Conservation (phyloP, 805 yeast genomes). For the Priceomyces castillae region DNA sequence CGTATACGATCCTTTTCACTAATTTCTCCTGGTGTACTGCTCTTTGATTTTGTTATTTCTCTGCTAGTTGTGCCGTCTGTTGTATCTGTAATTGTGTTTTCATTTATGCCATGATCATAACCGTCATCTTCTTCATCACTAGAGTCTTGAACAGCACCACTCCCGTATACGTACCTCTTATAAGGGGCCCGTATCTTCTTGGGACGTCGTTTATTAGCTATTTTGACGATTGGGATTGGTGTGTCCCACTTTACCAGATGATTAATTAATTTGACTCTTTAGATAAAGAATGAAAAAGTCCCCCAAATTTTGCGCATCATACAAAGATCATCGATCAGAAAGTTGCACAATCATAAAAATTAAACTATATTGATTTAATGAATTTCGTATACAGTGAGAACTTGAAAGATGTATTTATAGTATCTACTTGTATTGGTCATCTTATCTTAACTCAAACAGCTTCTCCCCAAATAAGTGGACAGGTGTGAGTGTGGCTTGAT, state of each 20-base stretch:
- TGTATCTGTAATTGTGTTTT: neutral
- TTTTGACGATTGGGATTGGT: constrained; percentile 25
- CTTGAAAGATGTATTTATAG: too few relatives aligned
- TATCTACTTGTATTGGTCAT: too few relatives aligned
- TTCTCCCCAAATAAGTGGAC: neutral
- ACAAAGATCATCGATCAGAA: too few relatives aligned
- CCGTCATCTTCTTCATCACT: constrained; percentile 25
- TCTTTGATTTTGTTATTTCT: neutral
- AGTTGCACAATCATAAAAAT: too few relatives aligned
- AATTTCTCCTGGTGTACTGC: constrained; percentile 22
- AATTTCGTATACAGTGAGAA: too few relatives aligned
- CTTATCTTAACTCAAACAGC: too few relatives aligned
- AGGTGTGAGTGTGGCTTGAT: neutral
- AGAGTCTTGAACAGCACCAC: constrained; percentile 25
- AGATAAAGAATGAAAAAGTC: too few relatives aligned
- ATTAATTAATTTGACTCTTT: too few relatives aligned
- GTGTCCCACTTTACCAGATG: too few relatives aligned
- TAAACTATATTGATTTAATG: too few relatives aligned
- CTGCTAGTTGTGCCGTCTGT: neutral
- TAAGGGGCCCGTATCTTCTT: constrained; percentile 80
- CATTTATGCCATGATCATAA: neutral
- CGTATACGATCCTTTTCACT: constrained; percentile 12
- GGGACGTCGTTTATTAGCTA: constrained; percentile 88
- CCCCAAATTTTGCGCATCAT: too few relatives aligned
- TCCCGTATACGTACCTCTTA: constrained; percentile 64